phyloP scores from a whole-genome alignment of 176 grass and related monocot species.

The Pharus latifolius region DNA sequence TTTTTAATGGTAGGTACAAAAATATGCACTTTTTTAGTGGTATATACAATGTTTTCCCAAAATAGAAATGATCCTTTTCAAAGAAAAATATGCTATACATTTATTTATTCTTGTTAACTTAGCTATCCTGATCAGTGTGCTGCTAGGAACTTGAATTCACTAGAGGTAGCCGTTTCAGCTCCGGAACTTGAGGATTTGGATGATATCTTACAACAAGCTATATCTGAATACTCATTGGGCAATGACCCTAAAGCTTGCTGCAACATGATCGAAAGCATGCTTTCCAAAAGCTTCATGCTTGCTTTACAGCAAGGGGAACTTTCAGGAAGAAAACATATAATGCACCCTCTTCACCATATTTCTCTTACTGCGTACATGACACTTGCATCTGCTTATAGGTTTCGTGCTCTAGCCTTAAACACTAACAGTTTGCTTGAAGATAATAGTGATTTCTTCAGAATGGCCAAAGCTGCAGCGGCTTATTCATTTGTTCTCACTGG shows the following conservation, averaged over 20 bases:
- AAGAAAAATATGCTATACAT: not conserved
- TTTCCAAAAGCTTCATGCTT: slow-evolving; percentile 31
- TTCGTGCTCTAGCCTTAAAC: slow-evolving; percentile 22
- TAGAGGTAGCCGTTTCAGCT: not conserved
- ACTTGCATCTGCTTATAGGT: slow-evolving; percentile 73
- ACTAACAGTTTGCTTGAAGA: slow-evolving; percentile 2
- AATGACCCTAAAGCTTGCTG: slow-evolving; percentile 69
- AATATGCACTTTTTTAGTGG: too few relatives aligned
- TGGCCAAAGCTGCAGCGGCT: slow-evolving; percentile 46
- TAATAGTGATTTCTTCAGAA: slow-evolving; percentile 24
- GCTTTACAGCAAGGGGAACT: slow-evolving; percentile 17
- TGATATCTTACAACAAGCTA: slow-evolving; percentile 55
- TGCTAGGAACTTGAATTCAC: slow-evolving; percentile 34
- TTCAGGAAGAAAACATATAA: slow-evolving; percentile 25
- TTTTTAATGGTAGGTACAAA: too few relatives aligned
- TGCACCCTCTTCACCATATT: slow-evolving; percentile 66
- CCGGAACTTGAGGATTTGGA: slow-evolving; percentile 28
- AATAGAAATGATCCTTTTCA: not conserved
- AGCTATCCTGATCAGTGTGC: slow-evolving; percentile 30
- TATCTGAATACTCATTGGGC: slow-evolving; percentile 41
- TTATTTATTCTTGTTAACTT: slow-evolving; percentile 9
- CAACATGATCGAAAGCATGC: slow-evolving; percentile 61
- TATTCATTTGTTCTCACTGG: slow-evolving; percentile 67
- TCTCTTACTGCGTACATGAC: slow-evolving; percentile 48
- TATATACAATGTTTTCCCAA: too few relatives aligned